These are phyloP conservation scores for Cokeromyces recurvatus DNA, from an alignment of 371 early-diverging fungal genomes.

Conservation along the genomic window DNA sequence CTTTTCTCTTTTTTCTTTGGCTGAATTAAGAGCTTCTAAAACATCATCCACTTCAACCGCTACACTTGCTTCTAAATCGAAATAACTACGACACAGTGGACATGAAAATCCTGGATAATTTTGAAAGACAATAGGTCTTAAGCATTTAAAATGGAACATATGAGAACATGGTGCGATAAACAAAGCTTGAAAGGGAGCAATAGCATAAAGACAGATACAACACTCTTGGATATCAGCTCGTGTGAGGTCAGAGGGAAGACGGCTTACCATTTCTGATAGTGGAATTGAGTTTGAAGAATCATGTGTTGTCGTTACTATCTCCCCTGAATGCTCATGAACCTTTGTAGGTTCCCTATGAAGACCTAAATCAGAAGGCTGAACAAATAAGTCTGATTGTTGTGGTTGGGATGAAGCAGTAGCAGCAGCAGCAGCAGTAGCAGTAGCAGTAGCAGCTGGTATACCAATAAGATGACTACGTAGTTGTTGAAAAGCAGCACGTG, in stretches of 20 bases:
- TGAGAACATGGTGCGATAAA: constrained; percentile 92
- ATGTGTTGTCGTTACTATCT: constrained; percentile 1
- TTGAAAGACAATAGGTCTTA: constrained; percentile 53
- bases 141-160: constrained; percentile 89
- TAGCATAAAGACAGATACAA: constrained; percentile 88
- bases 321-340: constrained; percentile 3
- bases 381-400: not conserved
- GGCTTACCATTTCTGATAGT: constrained; percentile 7
- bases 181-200: constrained; percentile 87
- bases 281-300: not conserved
- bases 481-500: constrained; percentile 16
- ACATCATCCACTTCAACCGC: constrained; percentile 67
- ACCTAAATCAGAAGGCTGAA: constrained; percentile 3
- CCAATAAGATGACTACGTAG: constrained; percentile 15
- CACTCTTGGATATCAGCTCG: constrained; percentile 59
- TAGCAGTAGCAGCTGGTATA: not conserved
- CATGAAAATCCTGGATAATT: constrained; percentile 77
- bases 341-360: constrained; percentile 19
- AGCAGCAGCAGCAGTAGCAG: not conserved
- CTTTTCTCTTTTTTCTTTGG: constrained; percentile 3
- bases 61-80: constrained; percentile 75
- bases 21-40: constrained; percentile 12
- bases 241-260: constrained; percentile 3
- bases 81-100: constrained; percentile 88
- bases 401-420: not conserved